A percentile compares a stretch with the other conserved stretches of the same genome.
phyloP scores from a whole-genome alignment of 2,329 filamentous ascomycete species.

The Colletotrichum orbiculare region DNA sequence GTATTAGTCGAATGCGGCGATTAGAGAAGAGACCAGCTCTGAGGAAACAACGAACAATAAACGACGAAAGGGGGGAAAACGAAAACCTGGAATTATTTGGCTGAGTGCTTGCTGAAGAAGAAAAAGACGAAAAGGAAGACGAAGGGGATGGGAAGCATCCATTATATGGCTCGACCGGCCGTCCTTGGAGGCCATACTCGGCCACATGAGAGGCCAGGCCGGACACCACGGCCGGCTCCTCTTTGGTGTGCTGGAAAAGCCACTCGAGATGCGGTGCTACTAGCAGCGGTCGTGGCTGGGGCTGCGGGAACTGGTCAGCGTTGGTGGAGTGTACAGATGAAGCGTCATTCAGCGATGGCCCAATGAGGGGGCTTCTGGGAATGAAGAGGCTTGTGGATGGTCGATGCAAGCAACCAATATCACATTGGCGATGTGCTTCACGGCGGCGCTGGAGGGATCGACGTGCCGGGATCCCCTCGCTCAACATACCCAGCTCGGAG shows the following conservation, averaged over 20 bases:
- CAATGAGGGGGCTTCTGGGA: slow-evolving; percentile 31
- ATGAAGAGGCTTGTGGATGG: slow-evolving; percentile 34
- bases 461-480: slow-evolving; percentile 29
- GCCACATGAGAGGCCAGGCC: slow-evolving; percentile 15
- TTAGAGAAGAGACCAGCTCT: slow-evolving; percentile 67
- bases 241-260: slow-evolving; percentile 21
- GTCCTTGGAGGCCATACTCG: slow-evolving; percentile 25
- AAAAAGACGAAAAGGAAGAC: slow-evolving; percentile 56
- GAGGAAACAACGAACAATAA: slow-evolving; percentile 52
- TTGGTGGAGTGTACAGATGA: slow-evolving; percentile 29
- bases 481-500: slow-evolving; percentile 13
- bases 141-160: slow-evolving; percentile 51
- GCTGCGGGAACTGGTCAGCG: slow-evolving; percentile 25
- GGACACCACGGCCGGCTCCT: no score
- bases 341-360: slow-evolving; percentile 30
- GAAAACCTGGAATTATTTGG: slow-evolving; percentile 63
- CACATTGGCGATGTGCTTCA: slow-evolving; percentile 36
- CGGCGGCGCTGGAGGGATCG: slow-evolving; percentile 27
- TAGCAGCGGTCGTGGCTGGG: slow-evolving; percentile 31
- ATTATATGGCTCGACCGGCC: slow-evolving; percentile 38
- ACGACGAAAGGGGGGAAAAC: slow-evolving; percentile 56
- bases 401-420: slow-evolving; percentile 36
- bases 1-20: slow-evolving; percentile 40
- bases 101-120: slow-evolving; percentile 75
- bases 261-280: slow-evolving; percentile 34